Evolutionary conservation across 306 rosid genomes (phyloP).

Genomic region (Lithocarpus polystachyus): DNA sequence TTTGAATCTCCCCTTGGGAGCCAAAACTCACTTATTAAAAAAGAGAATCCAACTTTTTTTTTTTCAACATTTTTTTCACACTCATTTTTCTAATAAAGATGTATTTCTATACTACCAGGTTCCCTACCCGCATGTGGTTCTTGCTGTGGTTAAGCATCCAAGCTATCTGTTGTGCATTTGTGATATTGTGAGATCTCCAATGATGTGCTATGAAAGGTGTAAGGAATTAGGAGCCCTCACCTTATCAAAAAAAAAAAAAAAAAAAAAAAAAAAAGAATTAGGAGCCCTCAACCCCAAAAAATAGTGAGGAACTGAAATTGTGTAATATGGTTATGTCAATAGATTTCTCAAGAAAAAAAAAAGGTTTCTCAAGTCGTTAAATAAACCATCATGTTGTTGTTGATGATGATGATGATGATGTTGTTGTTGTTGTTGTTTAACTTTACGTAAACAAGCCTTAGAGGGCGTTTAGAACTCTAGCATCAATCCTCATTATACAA

Average conservation of each 20-base stretch:
- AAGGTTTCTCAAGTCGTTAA: too few relatives aligned
- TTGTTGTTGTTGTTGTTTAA: too few relatives aligned
- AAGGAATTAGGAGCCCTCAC: background rate
- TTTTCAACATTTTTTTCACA: background rate
- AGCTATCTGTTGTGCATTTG: background rate
- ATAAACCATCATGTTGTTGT: too few relatives aligned
- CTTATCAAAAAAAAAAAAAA: too few relatives aligned
- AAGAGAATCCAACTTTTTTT: background rate
- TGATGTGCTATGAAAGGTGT: slow-evolving; percentile 1
- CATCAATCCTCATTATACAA: too few relatives aligned
- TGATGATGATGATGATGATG: too few relatives aligned
- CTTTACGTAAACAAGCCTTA: too few relatives aligned
- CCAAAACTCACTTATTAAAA: too few relatives aligned
- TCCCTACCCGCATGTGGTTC: slow-evolving; percentile 95
- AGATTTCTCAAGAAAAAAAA: background rate
- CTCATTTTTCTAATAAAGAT: slow-evolving; percentile 4
- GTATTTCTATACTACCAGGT: slow-evolving; percentile 40
- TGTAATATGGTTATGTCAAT: background rate
- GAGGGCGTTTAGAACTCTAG: too few relatives aligned
- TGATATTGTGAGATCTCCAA: background rate
- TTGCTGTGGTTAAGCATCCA: slow-evolving; percentile 74
- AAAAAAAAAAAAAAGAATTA: too few relatives aligned
- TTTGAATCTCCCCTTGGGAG: too few relatives aligned
- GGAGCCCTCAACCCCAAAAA: background rate
- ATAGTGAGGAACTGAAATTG: background rate